phyloP scores from a whole-genome alignment of 108 stramenopile genomes.

The Licmophora abbreviata region DNA sequence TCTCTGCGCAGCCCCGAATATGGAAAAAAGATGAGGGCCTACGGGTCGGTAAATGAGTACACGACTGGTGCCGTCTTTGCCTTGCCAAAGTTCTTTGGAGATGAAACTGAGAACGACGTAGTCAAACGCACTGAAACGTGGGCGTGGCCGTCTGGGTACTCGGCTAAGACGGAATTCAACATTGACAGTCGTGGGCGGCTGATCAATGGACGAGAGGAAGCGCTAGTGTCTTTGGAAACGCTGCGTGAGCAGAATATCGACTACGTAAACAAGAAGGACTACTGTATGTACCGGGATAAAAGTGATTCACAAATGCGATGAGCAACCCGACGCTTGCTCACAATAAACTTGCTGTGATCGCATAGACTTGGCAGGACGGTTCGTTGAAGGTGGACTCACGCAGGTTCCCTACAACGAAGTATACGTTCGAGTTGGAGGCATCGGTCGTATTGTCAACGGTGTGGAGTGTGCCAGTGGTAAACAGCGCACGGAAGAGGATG shows the following conservation, averaged over 20 bases:
- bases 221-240: slow-evolving; percentile 30
- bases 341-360: background rate
- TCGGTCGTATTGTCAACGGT: slow-evolving; percentile 50
- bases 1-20: too few relatives aligned
- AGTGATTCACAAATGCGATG: too few relatives aligned
- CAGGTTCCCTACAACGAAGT: slow-evolving; percentile 88
- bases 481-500: slow-evolving; percentile 15
- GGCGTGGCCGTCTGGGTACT: slow-evolving; percentile 72
- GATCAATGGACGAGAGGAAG: slow-evolving; percentile 62
- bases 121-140: slow-evolving; percentile 60
- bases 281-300: slow-evolving; percentile 4
- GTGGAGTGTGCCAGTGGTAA: slow-evolving; percentile 39
- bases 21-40: slow-evolving; percentile 77
- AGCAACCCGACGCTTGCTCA: background rate
- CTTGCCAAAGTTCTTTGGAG: slow-evolving; percentile 35
- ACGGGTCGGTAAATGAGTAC: slow-evolving; percentile 63
- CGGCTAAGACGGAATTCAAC: slow-evolving; percentile 60
- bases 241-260: slow-evolving; percentile 40
- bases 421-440: slow-evolving; percentile 66
- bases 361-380: slow-evolving; percentile 38
- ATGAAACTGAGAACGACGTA: slow-evolving; percentile 46
- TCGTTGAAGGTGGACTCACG: slow-evolving; percentile 61
- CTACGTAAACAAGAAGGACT: slow-evolving; percentile 48
- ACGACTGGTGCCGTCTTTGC: slow-evolving; percentile 77
- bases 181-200: slow-evolving; percentile 39